A percentile compares a stretch with the other conserved stretches of the same genome.
phyloP scores from a whole-genome alignment of 2,329 filamentous ascomycete genomes.

The Fusarium oligoseptatum region DNA sequence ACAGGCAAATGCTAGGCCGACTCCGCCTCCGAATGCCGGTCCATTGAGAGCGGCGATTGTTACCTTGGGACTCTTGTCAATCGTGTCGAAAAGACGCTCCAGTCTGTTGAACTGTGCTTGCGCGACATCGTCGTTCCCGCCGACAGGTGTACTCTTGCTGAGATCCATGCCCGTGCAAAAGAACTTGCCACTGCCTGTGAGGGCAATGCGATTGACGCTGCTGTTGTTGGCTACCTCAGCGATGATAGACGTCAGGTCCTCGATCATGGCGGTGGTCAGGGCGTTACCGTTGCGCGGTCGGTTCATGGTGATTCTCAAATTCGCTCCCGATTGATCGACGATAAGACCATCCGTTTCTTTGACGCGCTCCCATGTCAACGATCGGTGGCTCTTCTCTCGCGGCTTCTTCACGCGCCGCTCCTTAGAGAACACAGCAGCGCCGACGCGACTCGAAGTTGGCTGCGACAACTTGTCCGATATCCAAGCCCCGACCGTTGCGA shows the following conservation, averaged over 20 bases:
- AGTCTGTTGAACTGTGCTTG: conserved; percentile 45
- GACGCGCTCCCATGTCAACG: neutral
- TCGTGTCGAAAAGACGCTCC: conserved; percentile 49
- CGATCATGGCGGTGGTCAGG: neutral
- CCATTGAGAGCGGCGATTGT: conserved; percentile 59
- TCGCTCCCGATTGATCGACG: neutral
- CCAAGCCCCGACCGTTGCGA: conserved; percentile 70
- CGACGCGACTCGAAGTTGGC: conserved; percentile 62
- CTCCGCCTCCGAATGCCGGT: conserved; percentile 58
- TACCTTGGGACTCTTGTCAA: conserved; percentile 55
- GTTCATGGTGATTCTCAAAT: conserved; percentile 1
- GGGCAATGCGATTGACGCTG: neutral
- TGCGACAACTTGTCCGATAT: conserved; percentile 64
- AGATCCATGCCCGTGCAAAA: conserved; percentile 1
- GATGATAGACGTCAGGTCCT: neutral
- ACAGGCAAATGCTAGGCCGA: conserved; percentile 58
- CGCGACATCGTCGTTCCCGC: conserved; percentile 8
- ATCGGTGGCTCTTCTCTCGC: neutral
- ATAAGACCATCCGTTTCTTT: neutral
- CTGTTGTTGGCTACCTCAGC: neutral
- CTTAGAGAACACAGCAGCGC: conserved; percentile 52
- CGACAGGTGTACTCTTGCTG: neutral
- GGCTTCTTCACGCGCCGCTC: neutral
- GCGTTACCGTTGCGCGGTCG: neutral
- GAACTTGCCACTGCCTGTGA: neutral